Evolutionary conservation across 108 stramenopile genomes (phyloP).

Genomic region (Fistulifera pelliculosa): DNA sequence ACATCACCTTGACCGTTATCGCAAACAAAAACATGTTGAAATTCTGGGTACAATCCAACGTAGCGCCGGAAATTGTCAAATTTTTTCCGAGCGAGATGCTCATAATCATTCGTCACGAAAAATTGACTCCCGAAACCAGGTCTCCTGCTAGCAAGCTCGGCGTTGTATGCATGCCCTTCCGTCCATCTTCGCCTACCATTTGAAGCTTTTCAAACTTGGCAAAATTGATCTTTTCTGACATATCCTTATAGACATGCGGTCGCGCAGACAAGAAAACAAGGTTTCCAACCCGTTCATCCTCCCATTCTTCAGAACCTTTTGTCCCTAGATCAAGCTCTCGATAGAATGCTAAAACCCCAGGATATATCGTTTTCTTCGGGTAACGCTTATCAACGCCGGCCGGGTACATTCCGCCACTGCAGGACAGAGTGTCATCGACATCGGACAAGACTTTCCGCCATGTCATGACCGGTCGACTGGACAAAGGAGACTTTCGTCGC

Average conservation of each 20-base stretch:
- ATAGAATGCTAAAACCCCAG: constrained; percentile 94
- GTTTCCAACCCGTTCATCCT: constrained; percentile 74
- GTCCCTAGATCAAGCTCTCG: constrained; percentile 91
- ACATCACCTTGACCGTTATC: constrained; percentile 99
- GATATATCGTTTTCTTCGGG: constrained; percentile 85
- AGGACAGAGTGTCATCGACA: constrained; percentile 95
- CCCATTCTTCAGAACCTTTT: constrained; percentile 86
- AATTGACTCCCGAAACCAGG: constrained; percentile 81
- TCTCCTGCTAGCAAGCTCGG: constrained; percentile 94
- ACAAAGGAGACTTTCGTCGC: constrained; percentile 6
- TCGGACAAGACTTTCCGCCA: constrained; percentile 97
- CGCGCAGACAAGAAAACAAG: constrained; percentile 96
- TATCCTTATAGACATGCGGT: constrained; percentile 97
- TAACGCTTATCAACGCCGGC: constrained; percentile 89
- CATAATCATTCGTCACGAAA: constrained; percentile 84
- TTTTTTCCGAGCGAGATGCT: constrained; percentile 83
- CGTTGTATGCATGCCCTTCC: constrained; percentile 88
- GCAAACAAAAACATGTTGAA: constrained; percentile 91
- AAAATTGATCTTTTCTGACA: constrained; percentile 85
- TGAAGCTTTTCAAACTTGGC: constrained; percentile 89
- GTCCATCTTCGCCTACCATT: constrained; percentile 40
- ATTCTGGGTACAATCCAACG: constrained; percentile 94
- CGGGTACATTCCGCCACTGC: constrained; percentile 91
- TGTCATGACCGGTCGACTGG: constrained; percentile 6
- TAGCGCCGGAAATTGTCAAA: constrained; percentile 92